Evolutionary conservation across 352 stramenopile species (phyloP).

Genomic region (Thalassiosira livingstoniorum): DNA sequence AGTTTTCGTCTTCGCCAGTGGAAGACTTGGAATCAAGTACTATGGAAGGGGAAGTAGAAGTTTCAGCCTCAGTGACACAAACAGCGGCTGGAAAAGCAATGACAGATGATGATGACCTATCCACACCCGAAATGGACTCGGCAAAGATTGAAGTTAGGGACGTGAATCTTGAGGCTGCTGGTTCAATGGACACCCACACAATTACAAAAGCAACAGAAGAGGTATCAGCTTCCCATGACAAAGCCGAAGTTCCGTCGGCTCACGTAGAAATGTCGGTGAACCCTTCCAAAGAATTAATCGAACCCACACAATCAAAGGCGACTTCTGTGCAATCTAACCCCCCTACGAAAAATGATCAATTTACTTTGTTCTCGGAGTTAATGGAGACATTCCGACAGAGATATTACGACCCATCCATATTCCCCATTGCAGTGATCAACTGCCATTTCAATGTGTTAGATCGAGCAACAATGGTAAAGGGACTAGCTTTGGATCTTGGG

Average conservation of each 20-base stretch:
- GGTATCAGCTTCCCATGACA: neutral
- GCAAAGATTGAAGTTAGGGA: too few relatives aligned
- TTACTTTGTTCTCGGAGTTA: neutral
- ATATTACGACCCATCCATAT: constrained; percentile 43
- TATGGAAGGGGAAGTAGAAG: neutral
- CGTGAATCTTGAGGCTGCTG: too few relatives aligned
- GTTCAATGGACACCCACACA: too few relatives aligned
- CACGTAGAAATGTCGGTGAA: neutral
- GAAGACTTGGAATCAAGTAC: neutral
- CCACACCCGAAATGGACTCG: too few relatives aligned
- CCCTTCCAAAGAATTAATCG: neutral
- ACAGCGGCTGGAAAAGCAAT: too few relatives aligned
- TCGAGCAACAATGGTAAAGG: constrained; percentile 33
- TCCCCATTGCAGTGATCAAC: constrained; percentile 53
- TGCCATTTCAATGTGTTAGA: constrained; percentile 56
- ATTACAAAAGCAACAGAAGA: too few relatives aligned
- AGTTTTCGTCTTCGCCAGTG: neutral
- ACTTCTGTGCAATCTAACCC: neutral
- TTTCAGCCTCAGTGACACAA: too few relatives aligned
- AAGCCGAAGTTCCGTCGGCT: neutral
- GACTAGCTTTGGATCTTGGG: constrained; percentile 34
- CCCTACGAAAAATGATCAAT: neutral
- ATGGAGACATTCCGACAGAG: constrained; percentile 1
- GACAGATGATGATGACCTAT: too few relatives aligned
- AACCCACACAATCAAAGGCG: neutral